Conservation (phyloP, 805 yeast genomes). For the Kodamaea neixiangensis region DNA sequence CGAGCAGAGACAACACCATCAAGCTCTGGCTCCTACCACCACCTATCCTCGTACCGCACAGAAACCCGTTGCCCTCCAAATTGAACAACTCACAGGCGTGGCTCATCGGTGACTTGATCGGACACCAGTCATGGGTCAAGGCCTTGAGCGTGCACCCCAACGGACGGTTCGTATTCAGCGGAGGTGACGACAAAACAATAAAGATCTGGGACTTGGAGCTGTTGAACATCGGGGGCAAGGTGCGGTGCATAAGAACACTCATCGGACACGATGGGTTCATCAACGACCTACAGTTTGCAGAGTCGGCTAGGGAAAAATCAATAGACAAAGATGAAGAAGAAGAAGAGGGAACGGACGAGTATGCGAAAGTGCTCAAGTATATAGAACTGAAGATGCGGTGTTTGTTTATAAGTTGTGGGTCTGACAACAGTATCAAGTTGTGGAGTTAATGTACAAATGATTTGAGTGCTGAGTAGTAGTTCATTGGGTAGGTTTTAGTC, state of each 20-base stretch:
- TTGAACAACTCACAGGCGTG: slow-evolving; percentile 59
- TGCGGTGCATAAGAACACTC: slow-evolving; percentile 49
- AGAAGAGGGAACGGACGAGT: slow-evolving; percentile 9
- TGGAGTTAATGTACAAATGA: slow-evolving; percentile 45
- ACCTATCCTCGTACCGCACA: slow-evolving; percentile 57
- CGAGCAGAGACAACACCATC: slow-evolving; percentile 75
- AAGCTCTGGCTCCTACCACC: slow-evolving; percentile 78
- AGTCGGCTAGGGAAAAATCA: slow-evolving; percentile 27
- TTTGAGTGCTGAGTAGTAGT: too few relatives aligned
- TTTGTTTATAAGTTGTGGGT: slow-evolving; percentile 62
- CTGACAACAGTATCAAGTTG: slow-evolving; percentile 54
- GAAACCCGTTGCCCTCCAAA: slow-evolving; percentile 55
- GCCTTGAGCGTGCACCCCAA: slow-evolving; percentile 71
- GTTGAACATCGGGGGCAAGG: slow-evolving; percentile 41
- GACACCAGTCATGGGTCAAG: slow-evolving; percentile 88
- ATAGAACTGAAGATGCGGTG: slow-evolving; percentile 58
- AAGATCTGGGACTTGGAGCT: slow-evolving; percentile 71
- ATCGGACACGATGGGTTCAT: slow-evolving; percentile 76
- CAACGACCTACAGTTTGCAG: slow-evolving; percentile 59
- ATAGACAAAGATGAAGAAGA: slow-evolving; percentile 10
- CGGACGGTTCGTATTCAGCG: slow-evolving; percentile 67
- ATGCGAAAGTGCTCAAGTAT: slow-evolving; percentile 22
- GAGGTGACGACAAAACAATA: slow-evolving; percentile 77
- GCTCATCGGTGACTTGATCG: slow-evolving; percentile 57
- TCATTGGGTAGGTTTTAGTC: too few relatives aligned